phyloP scores from a whole-genome alignment of 495 filamentous ascomycete species.

The Astrothelium macrocarpum region DNA sequence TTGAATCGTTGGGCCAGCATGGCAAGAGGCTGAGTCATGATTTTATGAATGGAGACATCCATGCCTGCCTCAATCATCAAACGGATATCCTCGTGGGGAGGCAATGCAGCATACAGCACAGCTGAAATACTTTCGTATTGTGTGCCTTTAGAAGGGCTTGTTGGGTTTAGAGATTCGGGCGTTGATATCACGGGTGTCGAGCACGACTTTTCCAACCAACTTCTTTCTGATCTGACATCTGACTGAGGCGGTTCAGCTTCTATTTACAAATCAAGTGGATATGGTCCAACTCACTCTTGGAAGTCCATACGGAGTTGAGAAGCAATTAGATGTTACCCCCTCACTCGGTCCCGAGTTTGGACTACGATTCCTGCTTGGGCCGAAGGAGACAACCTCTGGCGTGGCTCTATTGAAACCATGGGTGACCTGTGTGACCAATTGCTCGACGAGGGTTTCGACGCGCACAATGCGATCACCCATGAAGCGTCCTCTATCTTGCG shows the following conservation, averaged over 20 bases:
- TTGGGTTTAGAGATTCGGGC: background rate
- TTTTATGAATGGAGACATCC: background rate
- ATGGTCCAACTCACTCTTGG: background rate
- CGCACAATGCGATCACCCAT: background rate
- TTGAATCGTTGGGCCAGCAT: background rate
- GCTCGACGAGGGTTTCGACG: background rate
- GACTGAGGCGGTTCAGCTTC: background rate
- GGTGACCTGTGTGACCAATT: constrained; percentile 7
- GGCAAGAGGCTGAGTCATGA: background rate
- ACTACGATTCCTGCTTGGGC: background rate
- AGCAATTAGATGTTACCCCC: background rate
- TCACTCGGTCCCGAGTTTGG: background rate
- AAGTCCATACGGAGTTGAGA: no score
- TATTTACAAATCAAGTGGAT: background rate
- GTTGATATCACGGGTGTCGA: background rate
- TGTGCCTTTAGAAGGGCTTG: background rate
- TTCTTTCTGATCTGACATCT: background rate
- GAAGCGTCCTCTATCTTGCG: background rate
- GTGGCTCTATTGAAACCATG: background rate
- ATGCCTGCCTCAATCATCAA: background rate
- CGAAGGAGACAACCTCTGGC: background rate
- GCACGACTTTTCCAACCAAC: background rate
- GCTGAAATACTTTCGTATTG: constrained; percentile 2
- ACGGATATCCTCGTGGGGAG: constrained; percentile 3
- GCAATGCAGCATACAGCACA: background rate